Evolutionary conservation across 2,329 filamentous ascomycete species (phyloP), one percentile per base, ranked within the genome.

Genomic region (Sporothrix pseudoabietina): DNA sequence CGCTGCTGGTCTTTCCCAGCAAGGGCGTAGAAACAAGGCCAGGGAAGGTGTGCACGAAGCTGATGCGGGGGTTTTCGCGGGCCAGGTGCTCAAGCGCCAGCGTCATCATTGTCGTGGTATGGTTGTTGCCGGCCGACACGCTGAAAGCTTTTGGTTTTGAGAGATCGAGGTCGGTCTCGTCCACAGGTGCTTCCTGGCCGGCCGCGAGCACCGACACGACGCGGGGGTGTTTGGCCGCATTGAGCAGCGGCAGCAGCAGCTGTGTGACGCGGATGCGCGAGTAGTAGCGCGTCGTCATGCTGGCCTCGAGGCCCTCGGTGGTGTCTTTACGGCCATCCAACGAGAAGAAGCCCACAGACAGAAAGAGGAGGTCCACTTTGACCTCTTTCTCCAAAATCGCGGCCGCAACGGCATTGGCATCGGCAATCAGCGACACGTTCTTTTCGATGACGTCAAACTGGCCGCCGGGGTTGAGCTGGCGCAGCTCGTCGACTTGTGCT

Each of bases 181-280:
- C 30, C 4, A 73, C 10, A 0, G 82, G 73, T 74, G 83, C 79
- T 80, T 90, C 88, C 9, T 83, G 81, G 22, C 86, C 84, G 7
- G 82, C 86, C 0, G 83, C 85, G 0, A 87, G 80, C 19, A 90
- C 83, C n/a, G 81, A 85, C 41, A 90, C 82, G 10, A 89, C 85
- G 10, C 88, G 86, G 0, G 88, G 82, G 8, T 80, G 75, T 16
- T 57, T 6, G 32, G 69, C 32, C n/a, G 77, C 78, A 9, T 81
- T 80, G 2, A 91, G 82, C 0, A 86, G 82, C 0, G 89, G 88
- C 10, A 90, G 84, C 1, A 91, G 83, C 71, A 89, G 87, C 61
- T 83, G 73, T 14, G 86, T 82, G 77, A 90, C 86, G 49, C 87
- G 87, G 75, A 87, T 84, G 26, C 89, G 88, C 5, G 85, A 83